Conservation (phyloP, 129 eudicot species). For the Ambrosia artemisiifolia region DNA sequence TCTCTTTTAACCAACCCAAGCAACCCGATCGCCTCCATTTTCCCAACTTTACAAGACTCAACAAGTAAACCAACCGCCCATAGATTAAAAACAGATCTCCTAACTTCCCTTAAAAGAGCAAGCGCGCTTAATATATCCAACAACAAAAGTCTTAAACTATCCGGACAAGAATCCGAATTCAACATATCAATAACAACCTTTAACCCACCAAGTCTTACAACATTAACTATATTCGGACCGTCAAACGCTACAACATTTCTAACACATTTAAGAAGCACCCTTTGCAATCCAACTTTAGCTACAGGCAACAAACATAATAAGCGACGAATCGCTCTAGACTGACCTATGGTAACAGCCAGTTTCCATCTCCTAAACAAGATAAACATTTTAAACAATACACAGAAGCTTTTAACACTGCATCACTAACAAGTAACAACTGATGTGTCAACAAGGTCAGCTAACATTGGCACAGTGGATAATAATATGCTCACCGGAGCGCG, state of each 20-base stretch:
- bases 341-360: slow-evolving; percentile 43
- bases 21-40: slow-evolving; percentile 54
- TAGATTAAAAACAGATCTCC: slow-evolving; percentile 39
- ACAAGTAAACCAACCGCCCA: slow-evolving; percentile 42
- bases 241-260: slow-evolving; percentile 50
- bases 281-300: slow-evolving; percentile 38
- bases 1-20: slow-evolving; percentile 49
- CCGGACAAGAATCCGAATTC: slow-evolving; percentile 28
- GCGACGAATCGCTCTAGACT: slow-evolving; percentile 44
- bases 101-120: slow-evolving; percentile 51
- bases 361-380: slow-evolving; percentile 49
- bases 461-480: slow-evolving; percentile 39
- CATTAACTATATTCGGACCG: slow-evolving; percentile 32
- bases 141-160: slow-evolving; percentile 27
- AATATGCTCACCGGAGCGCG: slow-evolving; percentile 50
- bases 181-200: slow-evolving; percentile 46
- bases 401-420: slow-evolving; percentile 41
- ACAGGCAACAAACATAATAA: slow-evolving; percentile 42
- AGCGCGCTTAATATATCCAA: slow-evolving; percentile 60
- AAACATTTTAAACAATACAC: slow-evolving; percentile 51
- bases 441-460: slow-evolving; percentile 40
- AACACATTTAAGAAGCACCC: slow-evolving; percentile 46
- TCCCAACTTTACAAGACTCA: slow-evolving; percentile 48
- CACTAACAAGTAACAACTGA: slow-evolving; percentile 23
- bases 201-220: slow-evolving; percentile 43